Evolutionary conservation across 2,329 filamentous ascomycete species (phyloP).

Genomic region (Aschersonia sp.): DNA sequence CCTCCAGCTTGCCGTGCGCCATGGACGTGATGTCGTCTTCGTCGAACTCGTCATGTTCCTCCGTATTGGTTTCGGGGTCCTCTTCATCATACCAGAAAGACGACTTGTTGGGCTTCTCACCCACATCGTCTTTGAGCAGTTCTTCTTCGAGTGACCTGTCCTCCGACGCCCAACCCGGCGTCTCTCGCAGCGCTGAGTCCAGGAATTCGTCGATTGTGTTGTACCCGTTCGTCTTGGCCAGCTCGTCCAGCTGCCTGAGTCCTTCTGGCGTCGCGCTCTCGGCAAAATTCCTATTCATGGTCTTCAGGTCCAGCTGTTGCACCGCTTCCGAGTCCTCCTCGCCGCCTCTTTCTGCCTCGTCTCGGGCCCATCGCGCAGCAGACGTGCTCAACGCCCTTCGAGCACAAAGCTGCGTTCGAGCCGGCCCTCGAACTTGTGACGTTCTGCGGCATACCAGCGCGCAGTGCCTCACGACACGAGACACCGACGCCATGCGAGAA

Average conservation of each 20-base stretch:
- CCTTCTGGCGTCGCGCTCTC: conserved; percentile 17
- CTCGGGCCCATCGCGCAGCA: conserved; percentile 10
- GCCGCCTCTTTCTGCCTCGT: conserved; percentile 8
- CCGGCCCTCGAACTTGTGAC: conserved; percentile 9
- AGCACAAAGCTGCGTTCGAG: conserved; percentile 11
- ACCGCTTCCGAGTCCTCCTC: conserved; percentile 9
- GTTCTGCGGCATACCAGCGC: conserved; percentile 17
- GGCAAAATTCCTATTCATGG: conserved; percentile 14
- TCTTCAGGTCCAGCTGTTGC: conserved; percentile 14
- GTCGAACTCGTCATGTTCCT: conserved; percentile 50
- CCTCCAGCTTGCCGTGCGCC: conserved; percentile 76
- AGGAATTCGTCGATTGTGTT: conserved; percentile 18
- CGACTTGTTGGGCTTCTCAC: conserved; percentile 18
- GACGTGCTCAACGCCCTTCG: conserved; percentile 17
- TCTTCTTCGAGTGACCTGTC: conserved; percentile 17
- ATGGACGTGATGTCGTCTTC: conserved; percentile 74
- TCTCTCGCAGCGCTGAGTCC: conserved; percentile 12
- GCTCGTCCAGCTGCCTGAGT: conserved; percentile 17
- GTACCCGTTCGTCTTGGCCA: conserved; percentile 20
- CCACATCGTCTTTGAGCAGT: conserved; percentile 15
- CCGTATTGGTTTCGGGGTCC: conserved; percentile 30
- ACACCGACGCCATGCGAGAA: conserved; percentile 21
- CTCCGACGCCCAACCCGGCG: conserved; percentile 15
- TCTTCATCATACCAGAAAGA: conserved; percentile 35
- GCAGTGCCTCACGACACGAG: conserved; percentile 22